phyloP scores from a whole-genome alignment of 495 filamentous ascomycete genomes.

The Aspergillus sclerotiicarbonarius region DNA sequence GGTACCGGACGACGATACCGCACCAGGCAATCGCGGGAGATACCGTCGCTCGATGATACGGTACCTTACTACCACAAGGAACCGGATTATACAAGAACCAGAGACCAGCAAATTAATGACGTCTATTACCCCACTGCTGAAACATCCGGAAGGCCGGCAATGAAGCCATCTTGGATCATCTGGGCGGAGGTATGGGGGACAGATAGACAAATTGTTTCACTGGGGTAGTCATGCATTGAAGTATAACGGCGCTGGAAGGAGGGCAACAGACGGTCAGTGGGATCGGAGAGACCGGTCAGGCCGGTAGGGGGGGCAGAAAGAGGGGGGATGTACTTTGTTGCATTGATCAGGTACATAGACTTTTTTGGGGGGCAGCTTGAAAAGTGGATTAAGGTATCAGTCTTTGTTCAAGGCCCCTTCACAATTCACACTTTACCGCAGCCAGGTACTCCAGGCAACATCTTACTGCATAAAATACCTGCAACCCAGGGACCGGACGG shows the following conservation, averaged over 20 bases:
- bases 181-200: background rate
- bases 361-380: background rate
- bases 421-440: background rate
- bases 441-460: background rate
- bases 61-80: background rate
- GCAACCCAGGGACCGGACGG: background rate
- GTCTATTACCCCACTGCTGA: slow-evolving; percentile 13
- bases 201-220: slow-evolving; percentile 3
- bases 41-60: background rate
- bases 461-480: background rate
- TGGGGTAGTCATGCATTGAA: slow-evolving; percentile 1
- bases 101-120: slow-evolving; percentile 8
- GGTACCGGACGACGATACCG: background rate
- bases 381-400: background rate
- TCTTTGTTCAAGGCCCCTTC: background rate
- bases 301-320: background rate
- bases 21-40: background rate
- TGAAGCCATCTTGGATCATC: slow-evolving; percentile 2
- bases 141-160: slow-evolving; percentile 9
- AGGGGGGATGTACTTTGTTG: background rate
- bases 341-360: background rate
- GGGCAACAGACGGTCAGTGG: background rate
- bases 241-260: background rate
- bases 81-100: slow-evolving; percentile 2
- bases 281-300: background rate